These are phyloP conservation scores for Kockovaella imperatae DNA, from an alignment of 768 basidiomycete species.

Conservation along the genomic window DNA sequence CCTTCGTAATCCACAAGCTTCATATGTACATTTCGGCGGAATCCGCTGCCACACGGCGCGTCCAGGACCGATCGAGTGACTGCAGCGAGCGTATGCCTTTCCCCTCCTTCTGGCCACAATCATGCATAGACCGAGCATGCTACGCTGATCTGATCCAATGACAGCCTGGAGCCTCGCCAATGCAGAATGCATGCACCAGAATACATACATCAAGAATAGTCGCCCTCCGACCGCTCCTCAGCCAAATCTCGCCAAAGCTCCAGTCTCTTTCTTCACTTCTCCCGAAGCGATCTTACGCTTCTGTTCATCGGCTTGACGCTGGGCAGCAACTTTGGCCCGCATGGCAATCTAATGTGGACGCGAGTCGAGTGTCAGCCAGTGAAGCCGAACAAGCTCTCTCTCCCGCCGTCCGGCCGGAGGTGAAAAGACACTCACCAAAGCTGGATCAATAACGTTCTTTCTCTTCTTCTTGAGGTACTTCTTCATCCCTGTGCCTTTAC, in stretches of 20 bases:
- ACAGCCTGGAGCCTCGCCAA: too few species aligned
- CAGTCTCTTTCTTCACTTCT: constrained; percentile 28
- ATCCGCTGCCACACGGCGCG: too few species aligned
- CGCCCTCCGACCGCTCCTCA: background rate
- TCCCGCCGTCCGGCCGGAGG: too few species aligned
- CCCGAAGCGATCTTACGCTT: constrained; percentile 20
- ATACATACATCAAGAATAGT: too few species aligned
- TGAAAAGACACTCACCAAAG: constrained; percentile 49
- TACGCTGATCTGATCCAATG: too few species aligned
- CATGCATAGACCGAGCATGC: too few species aligned
- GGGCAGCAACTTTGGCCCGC: constrained; percentile 30
- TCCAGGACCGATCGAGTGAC: too few species aligned
- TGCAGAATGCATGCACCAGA: too few species aligned
- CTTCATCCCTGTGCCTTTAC: constrained; percentile 73
- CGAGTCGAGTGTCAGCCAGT: background rate
- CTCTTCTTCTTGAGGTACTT: constrained; percentile 78
- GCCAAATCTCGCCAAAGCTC: constrained; percentile 34
- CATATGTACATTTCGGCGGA: too few species aligned
- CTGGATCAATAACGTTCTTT: constrained; percentile 87
- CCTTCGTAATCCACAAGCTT: too few species aligned
- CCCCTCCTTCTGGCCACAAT: too few species aligned
- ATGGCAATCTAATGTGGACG: constrained; percentile 24
- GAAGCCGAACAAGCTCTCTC: background rate
- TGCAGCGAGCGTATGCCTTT: too few species aligned
- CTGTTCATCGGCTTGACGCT: constrained; percentile 23